Evolutionary conservation across 192 early-diverging fungal species (phyloP).

Genomic region (Backusella australiensis): DNA sequence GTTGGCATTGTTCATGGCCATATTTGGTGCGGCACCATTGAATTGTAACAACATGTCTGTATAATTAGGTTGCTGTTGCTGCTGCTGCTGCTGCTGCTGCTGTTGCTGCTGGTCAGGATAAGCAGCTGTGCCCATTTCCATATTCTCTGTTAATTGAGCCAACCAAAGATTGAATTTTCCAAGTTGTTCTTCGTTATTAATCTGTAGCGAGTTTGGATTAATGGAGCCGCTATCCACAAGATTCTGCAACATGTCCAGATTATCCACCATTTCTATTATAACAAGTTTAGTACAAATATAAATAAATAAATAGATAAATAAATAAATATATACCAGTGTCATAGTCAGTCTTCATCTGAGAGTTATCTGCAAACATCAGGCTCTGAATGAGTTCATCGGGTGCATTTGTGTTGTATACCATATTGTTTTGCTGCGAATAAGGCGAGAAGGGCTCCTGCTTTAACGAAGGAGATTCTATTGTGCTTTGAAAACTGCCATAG

Average conservation of each 20-base stretch:
- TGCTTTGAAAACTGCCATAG: constrained; percentile 1
- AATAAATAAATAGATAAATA: neutral
- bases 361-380: neutral
- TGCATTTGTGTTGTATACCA: neutral
- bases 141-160: constrained; percentile 18
- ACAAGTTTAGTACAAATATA: neutral
- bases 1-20: neutral
- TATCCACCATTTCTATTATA: constrained; percentile 17
- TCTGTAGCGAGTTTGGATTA: neutral
- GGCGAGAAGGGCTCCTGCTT: constrained; percentile 2
- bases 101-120: neutral
- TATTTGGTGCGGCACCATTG: neutral
- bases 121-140: neutral
- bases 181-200: constrained; percentile 19
- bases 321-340: constrained; percentile 1
- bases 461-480: neutral
- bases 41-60: constrained; percentile 11
- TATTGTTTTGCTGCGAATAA: neutral
- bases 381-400: neutral
- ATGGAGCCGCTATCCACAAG: constrained; percentile 17
- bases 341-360: constrained; percentile 24
- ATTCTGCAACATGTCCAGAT: constrained; percentile 15
- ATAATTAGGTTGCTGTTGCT: neutral
- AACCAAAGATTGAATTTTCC: constrained; percentile 20
- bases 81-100: neutral